These are phyloP conservation scores for Penicillium polonicum DNA, from an alignment of 2,329 filamentous ascomycete genomes.

Conservation along the genomic window DNA sequence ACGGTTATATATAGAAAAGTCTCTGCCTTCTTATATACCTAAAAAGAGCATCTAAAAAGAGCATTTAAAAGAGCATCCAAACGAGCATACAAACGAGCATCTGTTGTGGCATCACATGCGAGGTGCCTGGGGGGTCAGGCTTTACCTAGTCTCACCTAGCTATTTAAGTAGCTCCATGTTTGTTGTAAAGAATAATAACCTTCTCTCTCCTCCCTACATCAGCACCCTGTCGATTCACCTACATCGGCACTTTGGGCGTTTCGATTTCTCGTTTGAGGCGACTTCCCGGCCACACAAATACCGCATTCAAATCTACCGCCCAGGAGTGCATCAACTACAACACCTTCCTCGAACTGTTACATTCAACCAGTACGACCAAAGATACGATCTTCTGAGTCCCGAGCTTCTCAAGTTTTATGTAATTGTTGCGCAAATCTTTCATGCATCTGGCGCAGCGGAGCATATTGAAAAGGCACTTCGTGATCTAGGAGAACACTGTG, in stretches of 20 bases:
- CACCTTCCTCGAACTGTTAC: not conserved
- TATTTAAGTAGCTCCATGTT: too few species aligned
- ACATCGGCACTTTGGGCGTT: not conserved
- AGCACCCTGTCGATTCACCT: not conserved
- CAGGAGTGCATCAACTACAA: not conserved
- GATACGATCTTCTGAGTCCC: not conserved
- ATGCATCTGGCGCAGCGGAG: slow-evolving; percentile 2
- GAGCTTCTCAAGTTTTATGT: slow-evolving; percentile 6
- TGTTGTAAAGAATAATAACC: too few species aligned
- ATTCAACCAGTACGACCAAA: not conserved
- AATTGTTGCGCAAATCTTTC: not conserved
- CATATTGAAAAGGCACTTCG: not conserved
- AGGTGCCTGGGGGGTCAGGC: too few species aligned
- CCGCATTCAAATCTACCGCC: not conserved
- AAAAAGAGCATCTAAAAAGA: too few species aligned
- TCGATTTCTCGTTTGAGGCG: too few species aligned
- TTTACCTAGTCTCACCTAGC: too few species aligned
- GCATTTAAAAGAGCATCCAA: too few species aligned
- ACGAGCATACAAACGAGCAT: too few species aligned
- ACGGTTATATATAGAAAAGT: too few species aligned
- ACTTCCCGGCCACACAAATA: not conserved
- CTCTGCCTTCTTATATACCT: too few species aligned
- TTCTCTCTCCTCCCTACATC: too few species aligned
- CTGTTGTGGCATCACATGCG: too few species aligned
- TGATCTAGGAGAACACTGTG: not conserved